Evolutionary conservation across 768 basidiomycete species (phyloP), one percentile per base, ranked within the genome.

Genomic region (Kwoniella sp.): DNA sequence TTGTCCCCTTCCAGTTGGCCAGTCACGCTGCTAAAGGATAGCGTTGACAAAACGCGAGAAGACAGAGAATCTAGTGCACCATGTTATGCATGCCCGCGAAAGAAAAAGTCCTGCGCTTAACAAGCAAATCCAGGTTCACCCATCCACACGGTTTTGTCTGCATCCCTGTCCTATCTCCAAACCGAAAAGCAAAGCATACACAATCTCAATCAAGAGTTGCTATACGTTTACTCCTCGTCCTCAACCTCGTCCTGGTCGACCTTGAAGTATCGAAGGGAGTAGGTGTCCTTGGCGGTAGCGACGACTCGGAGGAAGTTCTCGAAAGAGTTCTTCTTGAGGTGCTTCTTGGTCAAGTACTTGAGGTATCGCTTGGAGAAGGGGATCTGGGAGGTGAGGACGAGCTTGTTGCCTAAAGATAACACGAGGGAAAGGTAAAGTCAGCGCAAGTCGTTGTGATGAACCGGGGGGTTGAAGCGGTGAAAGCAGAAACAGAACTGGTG

Each of bases 301-400:
- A 98, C 92, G 70, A 99, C 95, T 60, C 88, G 93, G 80, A 97
- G 92, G 90, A 92, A 97, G 83, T 97, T 94, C 70, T 93, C 88
- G 74, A 96, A 85, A 33, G 57, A 68, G 69, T 94, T 93, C 87
- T 96, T 96, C 87, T 98, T 98, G 83, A 98, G 85, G 86, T 92
- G 94, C 85, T 95, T 95, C 86, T 98, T 98, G 68, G 95, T 97
- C 65, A 98, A 85, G 83, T 98, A 99, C 83, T 74, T 97, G 80
- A 97, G 88, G 82, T 96, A 97, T 61, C 91, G 86, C 84, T 98
- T 98, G 55, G 95, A 97, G 83, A 97, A 89, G 60, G 91, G 88
- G 79, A 95, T 88, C 77, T 83, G 88, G 57, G 92, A 88, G 55
- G 88, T 87, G 71, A 98, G 86, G 60, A 87, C 89, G 80, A 98